Conservation (phyloP, 495 filamentous ascomycete genomes). For the Astrothelium macrocarpum region DNA sequence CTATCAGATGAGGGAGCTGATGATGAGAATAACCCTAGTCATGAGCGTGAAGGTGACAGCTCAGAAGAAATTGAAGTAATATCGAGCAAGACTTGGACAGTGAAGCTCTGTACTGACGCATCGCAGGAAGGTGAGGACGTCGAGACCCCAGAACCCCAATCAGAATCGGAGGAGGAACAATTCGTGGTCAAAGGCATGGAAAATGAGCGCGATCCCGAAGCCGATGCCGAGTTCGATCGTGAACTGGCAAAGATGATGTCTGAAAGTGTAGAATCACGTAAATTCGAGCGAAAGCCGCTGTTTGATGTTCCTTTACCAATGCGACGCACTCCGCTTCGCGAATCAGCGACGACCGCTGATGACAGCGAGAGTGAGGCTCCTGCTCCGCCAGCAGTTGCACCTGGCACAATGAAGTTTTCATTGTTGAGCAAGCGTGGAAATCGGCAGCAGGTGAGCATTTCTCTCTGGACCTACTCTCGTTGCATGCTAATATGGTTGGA, state of each 20-base stretch:
- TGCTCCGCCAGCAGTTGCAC: slow-evolving; percentile 28
- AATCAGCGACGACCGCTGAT: slow-evolving; percentile 36
- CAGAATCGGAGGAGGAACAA: slow-evolving; percentile 62
- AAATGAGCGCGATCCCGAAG: slow-evolving; percentile 85
- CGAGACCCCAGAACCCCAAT: slow-evolving; percentile 37
- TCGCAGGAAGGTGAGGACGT: slow-evolving; percentile 28
- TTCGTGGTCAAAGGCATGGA: slow-evolving; percentile 85
- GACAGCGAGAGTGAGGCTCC: slow-evolving; percentile 39
- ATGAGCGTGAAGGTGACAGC: slow-evolving; percentile 48
- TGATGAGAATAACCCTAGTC: slow-evolving; percentile 38
- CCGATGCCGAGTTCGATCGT: slow-evolving; percentile 93
- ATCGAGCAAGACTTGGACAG: background rate
- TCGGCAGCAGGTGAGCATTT: slow-evolving; percentile 65
- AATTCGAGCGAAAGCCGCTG: slow-evolving; percentile 84
- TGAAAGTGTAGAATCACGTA: slow-evolving; percentile 86
- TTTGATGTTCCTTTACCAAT: slow-evolving; percentile 94
- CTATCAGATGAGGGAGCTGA: slow-evolving; percentile 29
- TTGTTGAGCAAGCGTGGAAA: slow-evolving; percentile 94
- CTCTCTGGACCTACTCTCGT: background rate
- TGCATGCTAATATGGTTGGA: slow-evolving; percentile 10
- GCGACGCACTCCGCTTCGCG: slow-evolving; percentile 54
- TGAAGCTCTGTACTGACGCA: background rate
- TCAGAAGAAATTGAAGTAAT: slow-evolving; percentile 48
- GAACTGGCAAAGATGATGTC: slow-evolving; percentile 99
- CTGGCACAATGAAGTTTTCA: slow-evolving; percentile 82